phyloP scores from a whole-genome alignment of 2,329 filamentous ascomycete genomes.

The Fusarium equiseti region DNA sequence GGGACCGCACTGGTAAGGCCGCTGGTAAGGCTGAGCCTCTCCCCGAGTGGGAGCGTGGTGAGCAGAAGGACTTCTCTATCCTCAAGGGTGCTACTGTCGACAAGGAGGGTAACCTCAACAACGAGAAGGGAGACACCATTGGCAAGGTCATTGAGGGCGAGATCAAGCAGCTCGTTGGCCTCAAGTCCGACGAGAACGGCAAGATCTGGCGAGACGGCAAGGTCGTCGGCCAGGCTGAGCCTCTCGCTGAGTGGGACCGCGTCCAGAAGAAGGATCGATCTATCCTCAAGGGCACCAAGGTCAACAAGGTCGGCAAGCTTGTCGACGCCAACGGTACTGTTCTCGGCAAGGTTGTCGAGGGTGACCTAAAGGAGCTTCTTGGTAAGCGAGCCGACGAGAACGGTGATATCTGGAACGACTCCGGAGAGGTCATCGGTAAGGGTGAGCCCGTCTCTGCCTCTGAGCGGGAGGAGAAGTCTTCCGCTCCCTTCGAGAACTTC shows the following conservation, averaged over 20 bases:
- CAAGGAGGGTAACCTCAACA: conserved; percentile 67
- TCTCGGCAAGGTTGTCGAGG: conserved; percentile 73
- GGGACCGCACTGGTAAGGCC: conserved; percentile 73
- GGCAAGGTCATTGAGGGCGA: conserved; percentile 74
- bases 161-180: conserved; percentile 72
- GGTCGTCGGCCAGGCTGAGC: conserved; percentile 73
- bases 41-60: conserved; percentile 63
- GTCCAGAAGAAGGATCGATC: conserved; percentile 56
- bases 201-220: conserved; percentile 77
- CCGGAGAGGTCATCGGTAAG: conserved; percentile 75
- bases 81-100: conserved; percentile 48
- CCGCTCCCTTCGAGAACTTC: conserved; percentile 69
- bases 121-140: conserved; percentile 65
- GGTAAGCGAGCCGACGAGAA: conserved; percentile 74
- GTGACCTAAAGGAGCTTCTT: conserved; percentile 71
- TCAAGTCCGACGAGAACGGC: conserved; percentile 75
- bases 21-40: conserved; percentile 76
- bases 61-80: conserved; percentile 40
- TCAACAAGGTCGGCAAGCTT: conserved; percentile 71
- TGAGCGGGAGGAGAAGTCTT: conserved; percentile 64
- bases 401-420: conserved; percentile 78
- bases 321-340: conserved; percentile 65
- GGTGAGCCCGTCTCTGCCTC: conserved; percentile 69
- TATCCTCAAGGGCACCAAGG: conserved; percentile 64
- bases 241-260: conserved; percentile 67